Conservation (phyloP, 2,329 filamentous ascomycete genomes). For the Aspergillus neoniger region DNA sequence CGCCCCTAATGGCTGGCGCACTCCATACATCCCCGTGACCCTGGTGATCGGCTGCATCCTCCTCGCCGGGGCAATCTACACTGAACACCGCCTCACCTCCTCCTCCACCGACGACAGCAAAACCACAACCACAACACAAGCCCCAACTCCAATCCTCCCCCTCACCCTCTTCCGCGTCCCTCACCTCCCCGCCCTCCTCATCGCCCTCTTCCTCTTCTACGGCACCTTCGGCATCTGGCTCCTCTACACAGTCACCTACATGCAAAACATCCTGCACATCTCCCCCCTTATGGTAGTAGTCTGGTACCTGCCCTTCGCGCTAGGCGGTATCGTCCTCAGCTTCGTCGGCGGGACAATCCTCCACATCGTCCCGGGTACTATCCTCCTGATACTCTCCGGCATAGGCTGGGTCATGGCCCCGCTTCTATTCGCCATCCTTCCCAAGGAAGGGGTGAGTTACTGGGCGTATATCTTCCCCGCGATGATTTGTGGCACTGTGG, state of each 20-base stretch:
- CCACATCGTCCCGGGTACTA: conserved; percentile 63
- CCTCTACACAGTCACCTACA: conserved; percentile 70
- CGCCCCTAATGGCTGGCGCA: conserved; percentile 69
- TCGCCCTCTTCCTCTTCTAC: conserved; percentile 66
- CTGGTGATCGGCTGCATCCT: conserved; percentile 66
- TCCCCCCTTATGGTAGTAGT: conserved; percentile 64
- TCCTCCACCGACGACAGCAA: too few species aligned
- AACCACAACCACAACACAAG: too few species aligned
- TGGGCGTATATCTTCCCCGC: conserved; percentile 73
- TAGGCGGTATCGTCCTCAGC: conserved; percentile 68
- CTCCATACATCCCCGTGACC: conserved; percentile 68
- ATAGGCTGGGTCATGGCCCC: conserved; percentile 60
- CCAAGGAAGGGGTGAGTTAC: conserved; percentile 56
- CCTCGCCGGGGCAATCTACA: conserved; percentile 13
- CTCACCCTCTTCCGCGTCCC: conserved; percentile 68
- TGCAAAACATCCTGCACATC: conserved; percentile 61
- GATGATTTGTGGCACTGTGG: conserved; percentile 65
- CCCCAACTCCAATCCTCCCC: conserved; percentile 56
- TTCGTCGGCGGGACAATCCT: conserved; percentile 66
- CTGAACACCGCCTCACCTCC: too few species aligned
- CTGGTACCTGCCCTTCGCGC: conserved; percentile 68
- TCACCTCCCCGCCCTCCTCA: conserved; percentile 65
- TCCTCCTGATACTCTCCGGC: conserved; percentile 64
- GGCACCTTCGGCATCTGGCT: conserved; percentile 69
- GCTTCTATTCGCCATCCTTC: conserved; percentile 67